phyloP scores from a whole-genome alignment of 2,329 filamentous ascomycete species.

The Botrytis tulipae region DNA sequence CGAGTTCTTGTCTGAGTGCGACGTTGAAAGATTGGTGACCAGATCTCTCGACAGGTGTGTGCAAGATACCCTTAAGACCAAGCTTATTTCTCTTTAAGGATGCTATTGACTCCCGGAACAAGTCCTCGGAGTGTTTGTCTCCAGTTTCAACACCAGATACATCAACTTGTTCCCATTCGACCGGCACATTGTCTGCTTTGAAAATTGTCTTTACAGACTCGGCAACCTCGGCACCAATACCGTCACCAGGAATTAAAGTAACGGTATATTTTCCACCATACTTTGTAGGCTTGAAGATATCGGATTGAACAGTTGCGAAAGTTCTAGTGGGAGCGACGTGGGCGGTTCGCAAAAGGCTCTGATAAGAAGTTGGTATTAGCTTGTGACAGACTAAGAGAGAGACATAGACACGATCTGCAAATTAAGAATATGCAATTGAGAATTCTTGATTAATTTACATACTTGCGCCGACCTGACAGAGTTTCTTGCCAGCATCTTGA shows the following conservation, averaged over 20 bases:
- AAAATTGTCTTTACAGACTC: slow-evolving; percentile 99
- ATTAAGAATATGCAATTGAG: slow-evolving; percentile 31
- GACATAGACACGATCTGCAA: slow-evolving; percentile 15
- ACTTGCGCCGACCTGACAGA: slow-evolving; percentile 47
- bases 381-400: slow-evolving; percentile 6
- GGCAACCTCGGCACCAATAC: slow-evolving; percentile 96
- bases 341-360: slow-evolving; percentile 39
- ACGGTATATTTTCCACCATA: slow-evolving; percentile 99
- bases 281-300: slow-evolving; percentile 96
- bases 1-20: slow-evolving; percentile 96
- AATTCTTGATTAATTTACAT: slow-evolving; percentile 30
- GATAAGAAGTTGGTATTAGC: slow-evolving; percentile 32
- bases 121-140: slow-evolving; percentile 82
- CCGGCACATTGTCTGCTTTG: slow-evolving; percentile 98
- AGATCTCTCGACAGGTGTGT: slow-evolving; percentile 94
- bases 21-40: slow-evolving; percentile 99
- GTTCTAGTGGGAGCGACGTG: slow-evolving; percentile 33
- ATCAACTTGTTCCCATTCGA: slow-evolving; percentile 98
- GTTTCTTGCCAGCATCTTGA: slow-evolving; percentile 38
- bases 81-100: slow-evolving; percentile 98
- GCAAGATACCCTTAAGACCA: slow-evolving; percentile 96
- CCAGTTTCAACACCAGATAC: slow-evolving; percentile 86
- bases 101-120: slow-evolving; percentile 92
- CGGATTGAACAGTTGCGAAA: slow-evolving; percentile 82
- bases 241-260: slow-evolving; percentile 96